These are phyloP conservation scores for Lactarius tabidus DNA, from an alignment of 768 basidiomycete species.

Conservation along the genomic window DNA sequence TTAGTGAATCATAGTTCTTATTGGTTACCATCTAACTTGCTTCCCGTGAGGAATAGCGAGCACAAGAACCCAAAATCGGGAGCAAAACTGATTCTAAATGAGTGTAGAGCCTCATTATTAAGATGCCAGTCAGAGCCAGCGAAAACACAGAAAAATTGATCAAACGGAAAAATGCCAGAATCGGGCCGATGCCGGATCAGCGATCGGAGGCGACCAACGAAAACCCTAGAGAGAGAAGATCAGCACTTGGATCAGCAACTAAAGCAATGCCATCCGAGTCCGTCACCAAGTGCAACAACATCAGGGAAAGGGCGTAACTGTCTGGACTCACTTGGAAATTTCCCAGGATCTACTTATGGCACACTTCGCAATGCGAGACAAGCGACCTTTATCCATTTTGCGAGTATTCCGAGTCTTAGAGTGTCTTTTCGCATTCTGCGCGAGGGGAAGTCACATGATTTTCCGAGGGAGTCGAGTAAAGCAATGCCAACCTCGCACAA, in stretches of 20 bases:
- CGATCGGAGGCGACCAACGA: conserved; percentile 11
- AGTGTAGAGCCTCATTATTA: background rate
- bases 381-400: background rate
- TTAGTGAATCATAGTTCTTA: background rate
- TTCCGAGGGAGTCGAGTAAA: background rate
- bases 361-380: background rate
- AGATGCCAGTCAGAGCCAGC: background rate
- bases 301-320: conserved; percentile 11
- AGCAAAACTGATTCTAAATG: background rate
- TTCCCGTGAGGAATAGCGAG: background rate
- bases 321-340: conserved; percentile 1
- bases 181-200: conserved; percentile 12
- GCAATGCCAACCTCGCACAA: background rate
- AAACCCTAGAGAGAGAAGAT: background rate
- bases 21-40: background rate
- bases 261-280: conserved; percentile 10
- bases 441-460: background rate
- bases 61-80: background rate
- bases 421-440: too few species aligned
- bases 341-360: conserved; percentile 9
- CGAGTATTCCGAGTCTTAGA: background rate
- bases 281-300: conserved; percentile 20
- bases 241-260: background rate
- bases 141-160: background rate
- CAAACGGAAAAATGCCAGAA: background rate